Base-by-base conservation (phyloP, 2,329 filamentous ascomycete species). In the Huntiella abstrusa region DNA sequence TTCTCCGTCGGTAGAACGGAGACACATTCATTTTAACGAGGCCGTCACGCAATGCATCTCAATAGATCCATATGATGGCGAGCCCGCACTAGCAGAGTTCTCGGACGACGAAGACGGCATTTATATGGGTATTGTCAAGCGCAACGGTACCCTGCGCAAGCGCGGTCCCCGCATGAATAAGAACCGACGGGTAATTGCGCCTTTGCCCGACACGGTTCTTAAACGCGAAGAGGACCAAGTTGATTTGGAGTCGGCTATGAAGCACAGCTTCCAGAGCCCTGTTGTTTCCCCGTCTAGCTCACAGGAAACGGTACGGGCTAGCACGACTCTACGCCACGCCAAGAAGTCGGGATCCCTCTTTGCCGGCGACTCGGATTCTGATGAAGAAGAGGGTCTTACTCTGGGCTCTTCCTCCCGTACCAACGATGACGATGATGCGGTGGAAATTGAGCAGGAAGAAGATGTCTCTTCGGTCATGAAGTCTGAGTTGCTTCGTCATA, bases 11-110 rank as follows among this genome's bases (percentile, higher is more conserved):
- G 61, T 73, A 5, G 79, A 81, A 55, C 73, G 77, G 56, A 86
- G 79, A 51, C 88, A 94, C 59, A 96, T 98, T 53, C 84, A 93
- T 57, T 98, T 98, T 61, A 91, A 95, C 58, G 83, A 95, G 57
- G 83, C 88, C 62, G 91, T 98, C 2, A 80, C 87, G 59, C 88
- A 96, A 59, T 95, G 87, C 59, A 95, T 95, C 53, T 91, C 91
- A 5, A 75, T 98, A 32, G 87, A 96, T 33, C 71, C 77, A 54
- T 92, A 92, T 63, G 77, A 83, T 52, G 79, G 80, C 17, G 80
- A 87, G 41, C 76, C 82, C 22, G 19, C 41, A 35, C 22, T 28
- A 38, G 28, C 38, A 43, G 10, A 43, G 4, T 10, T 38, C 4
- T 49, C 43, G 11, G 77, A 84, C 45, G 72, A 78, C 42, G 76